A percentile compares a stretch with the other conserved stretches of the same genome.
phyloP scores from a whole-genome alignment of 2,329 filamentous ascomycete species.

The Dichotomopilus funicola region DNA sequence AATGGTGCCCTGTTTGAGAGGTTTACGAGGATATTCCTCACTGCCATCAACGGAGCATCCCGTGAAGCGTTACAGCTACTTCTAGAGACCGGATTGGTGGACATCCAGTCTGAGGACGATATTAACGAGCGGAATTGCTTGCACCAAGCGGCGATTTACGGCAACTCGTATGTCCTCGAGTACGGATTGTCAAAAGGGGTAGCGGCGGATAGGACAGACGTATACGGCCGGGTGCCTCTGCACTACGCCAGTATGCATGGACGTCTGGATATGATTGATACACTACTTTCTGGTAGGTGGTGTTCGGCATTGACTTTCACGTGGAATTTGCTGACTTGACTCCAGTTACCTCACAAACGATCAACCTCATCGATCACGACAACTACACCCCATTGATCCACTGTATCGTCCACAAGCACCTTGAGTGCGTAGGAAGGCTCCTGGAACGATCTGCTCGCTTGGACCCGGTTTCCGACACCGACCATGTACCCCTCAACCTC shows the following conservation, averaged over 20 bases:
- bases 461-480: slow-evolving; percentile 76
- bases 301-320: background rate
- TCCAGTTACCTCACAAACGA: slow-evolving; percentile 62
- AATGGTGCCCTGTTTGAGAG: slow-evolving; percentile 55
- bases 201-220: slow-evolving; percentile 73
- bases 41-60: slow-evolving; percentile 80
- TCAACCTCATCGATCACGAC: slow-evolving; percentile 88
- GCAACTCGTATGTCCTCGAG: slow-evolving; percentile 69
- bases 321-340: background rate
- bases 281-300: slow-evolving; percentile 56
- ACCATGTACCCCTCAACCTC: slow-evolving; percentile 89
- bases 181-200: slow-evolving; percentile 71
- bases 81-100: slow-evolving; percentile 72
- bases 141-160: slow-evolving; percentile 94
- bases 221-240: slow-evolving; percentile 86
- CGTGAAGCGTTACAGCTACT: slow-evolving; percentile 69
- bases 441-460: slow-evolving; percentile 75
- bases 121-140: slow-evolving; percentile 97
- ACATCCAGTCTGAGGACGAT: slow-evolving; percentile 90
- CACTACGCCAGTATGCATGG: slow-evolving; percentile 98
- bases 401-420: slow-evolving; percentile 80
- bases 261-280: slow-evolving; percentile 72
- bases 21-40: slow-evolving; percentile 83
- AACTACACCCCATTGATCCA: slow-evolving; percentile 96
- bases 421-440: slow-evolving; percentile 72